These are phyloP conservation scores for Penicillium sp. DNA, from an alignment of 2,329 filamentous ascomycete species.

Conservation along the genomic window DNA sequence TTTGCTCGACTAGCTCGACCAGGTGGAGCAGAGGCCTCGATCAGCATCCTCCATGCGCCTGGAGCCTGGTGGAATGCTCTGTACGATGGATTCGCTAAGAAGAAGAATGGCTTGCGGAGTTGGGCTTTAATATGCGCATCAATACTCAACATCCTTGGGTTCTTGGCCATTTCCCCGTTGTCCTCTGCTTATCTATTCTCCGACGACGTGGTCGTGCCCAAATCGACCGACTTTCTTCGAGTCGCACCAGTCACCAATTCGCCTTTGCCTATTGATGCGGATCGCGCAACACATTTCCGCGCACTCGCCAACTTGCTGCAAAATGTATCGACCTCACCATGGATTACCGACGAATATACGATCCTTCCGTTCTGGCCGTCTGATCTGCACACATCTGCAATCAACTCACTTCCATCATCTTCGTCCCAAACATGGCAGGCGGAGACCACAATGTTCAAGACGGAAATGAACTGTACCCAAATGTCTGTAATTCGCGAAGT, in stretches of 20 bases:
- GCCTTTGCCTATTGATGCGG: conserved; percentile 14
- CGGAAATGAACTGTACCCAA: conserved; percentile 11
- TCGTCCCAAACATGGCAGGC: conserved; percentile 13
- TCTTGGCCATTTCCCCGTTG: conserved; percentile 15
- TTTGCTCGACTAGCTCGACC: conserved; percentile 21
- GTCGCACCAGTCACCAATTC: not conserved
- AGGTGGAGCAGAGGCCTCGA: conserved; percentile 12
- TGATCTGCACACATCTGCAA: not conserved
- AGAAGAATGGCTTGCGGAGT: conserved; percentile 13
- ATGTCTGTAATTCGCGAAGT: conserved; percentile 10
- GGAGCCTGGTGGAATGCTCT: conserved; percentile 24
- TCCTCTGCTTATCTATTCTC: conserved; percentile 16
- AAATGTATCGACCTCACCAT: conserved; percentile 28
- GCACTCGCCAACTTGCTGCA: conserved; percentile 24
- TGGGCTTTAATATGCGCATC: conserved; percentile 7
- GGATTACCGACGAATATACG: conserved; percentile 26
- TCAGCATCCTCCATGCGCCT: conserved; percentile 18
- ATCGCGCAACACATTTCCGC: conserved; percentile 23
- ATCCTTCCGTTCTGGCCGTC: conserved; percentile 27
- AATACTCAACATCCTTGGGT: conserved; percentile 12
- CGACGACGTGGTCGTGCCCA: conserved; percentile 4
- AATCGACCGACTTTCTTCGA: conserved; percentile 2
- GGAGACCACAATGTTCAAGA: conserved; percentile 19
- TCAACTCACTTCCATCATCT: conserved; percentile 7
- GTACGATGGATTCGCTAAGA: conserved; percentile 15